Base-by-base conservation (phyloP, 2,329 filamentous ascomycete genomes). In the Fusarium citri region DNA sequence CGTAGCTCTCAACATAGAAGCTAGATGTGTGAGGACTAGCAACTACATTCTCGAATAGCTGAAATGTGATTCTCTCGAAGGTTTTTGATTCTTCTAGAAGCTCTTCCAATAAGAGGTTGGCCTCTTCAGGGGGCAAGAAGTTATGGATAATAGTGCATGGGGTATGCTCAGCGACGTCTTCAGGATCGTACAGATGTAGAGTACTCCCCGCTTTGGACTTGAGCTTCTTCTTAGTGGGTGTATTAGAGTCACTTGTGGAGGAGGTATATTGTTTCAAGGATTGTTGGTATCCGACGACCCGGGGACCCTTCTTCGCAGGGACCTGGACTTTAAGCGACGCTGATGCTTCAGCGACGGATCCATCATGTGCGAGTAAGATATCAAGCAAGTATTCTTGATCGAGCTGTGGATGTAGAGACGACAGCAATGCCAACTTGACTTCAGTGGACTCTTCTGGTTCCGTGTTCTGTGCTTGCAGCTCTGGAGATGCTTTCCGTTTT, bases 91-190 rank as follows among this genome's bases (percentile, higher is more conserved):
- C 94, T 3, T 86, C 81, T 2, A 98, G 80, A 40, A 98, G 85
- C 77, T 98, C 94, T 31, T 80, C 78, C 1, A 98, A 83, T 15
- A 99, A 84, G 1, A 86, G 84, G 69, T 94, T 91, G 41, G 96
- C 95, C 62, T 92, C 85, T 3, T 90, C 83, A 0, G 84, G 30
- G 0, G 93, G 89, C 1, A 99, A 84, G 73, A 98, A 98, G 75
- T 97, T 96, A 80, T 97, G 94, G 58, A 98, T 89, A 70, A 98
- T 92, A 14, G 93, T 94, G 80, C 94, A 98, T 2, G 96, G 94
- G 0, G 95, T 97, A 76, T 97, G 88, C 25, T 88, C 85, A 50
- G 93, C 91, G 47, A 98, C 88, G 73, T 97, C 94, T 41, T 89
- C 84, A 0, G 94, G 92, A 43, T 92, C 89, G 79, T 92, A 98